Base-by-base conservation (phyloP, 257 asterid genomes). In the Solanum sitiens region DNA sequence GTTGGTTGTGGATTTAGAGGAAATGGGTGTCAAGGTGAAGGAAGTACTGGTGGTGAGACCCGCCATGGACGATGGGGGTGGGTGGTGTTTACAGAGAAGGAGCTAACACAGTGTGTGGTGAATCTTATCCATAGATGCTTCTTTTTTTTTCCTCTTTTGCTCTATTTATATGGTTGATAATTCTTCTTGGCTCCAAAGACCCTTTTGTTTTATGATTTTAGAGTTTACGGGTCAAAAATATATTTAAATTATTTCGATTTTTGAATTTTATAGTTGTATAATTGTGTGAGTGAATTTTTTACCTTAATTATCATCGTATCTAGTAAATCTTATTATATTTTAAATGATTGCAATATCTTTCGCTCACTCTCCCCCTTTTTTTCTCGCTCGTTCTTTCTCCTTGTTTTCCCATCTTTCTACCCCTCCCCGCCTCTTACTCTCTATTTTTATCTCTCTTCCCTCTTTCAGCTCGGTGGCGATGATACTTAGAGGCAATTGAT, bases 41-140 rank as follows among this genome's bases (percentile, higher is more conserved):
- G 98, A 40, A 14, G 82, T 33, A 21, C 16, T 89, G 95, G 90
- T 92, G 95, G 98, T 75, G 53, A 95, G 92, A 93, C 98, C 98
- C 90, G 98, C 98, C 99, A 97, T 97, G 91, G 94, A 18, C 83
- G 89, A 56, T 39, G 86, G 68, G 23, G 87, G 86, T 40, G 39
- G 83, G 74, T 45, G 56, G 84, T 85, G 59, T 21, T 83, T 12
- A 37, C 39, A 32, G 3, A 88, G 71, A 11, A 72, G 72, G 39
- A 83, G 61, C 47, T 82, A 59, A 21, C 37, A 53, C 35, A 86
- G 18, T 73, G 44, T 23, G 87, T 30, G 74, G 77, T 37, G 86
- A 35, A 75, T 88, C 91, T 89, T 89, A 91, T 89, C 92, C 89
- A 86, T 89, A 84, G 8, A 83, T 75, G 11, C n/a, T 44, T 1